Evolutionary conservation across 2,329 filamentous ascomycete genomes (phyloP).

Genomic region (Penicillium sp.): DNA sequence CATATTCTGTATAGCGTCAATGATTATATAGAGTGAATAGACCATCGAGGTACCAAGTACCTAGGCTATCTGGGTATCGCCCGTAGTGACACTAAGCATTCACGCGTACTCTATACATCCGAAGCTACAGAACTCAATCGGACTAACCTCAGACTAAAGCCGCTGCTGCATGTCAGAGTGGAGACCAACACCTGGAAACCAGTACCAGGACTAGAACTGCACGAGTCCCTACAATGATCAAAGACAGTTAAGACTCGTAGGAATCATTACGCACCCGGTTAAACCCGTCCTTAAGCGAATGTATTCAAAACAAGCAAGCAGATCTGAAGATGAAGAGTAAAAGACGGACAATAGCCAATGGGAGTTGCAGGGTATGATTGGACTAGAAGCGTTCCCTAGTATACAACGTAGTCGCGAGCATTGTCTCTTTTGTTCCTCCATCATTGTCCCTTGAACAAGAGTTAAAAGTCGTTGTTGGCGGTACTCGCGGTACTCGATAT

Average conservation of each 20-base stretch:
- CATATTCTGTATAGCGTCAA: constrained; percentile 1
- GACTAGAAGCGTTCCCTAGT: constrained; percentile 10
- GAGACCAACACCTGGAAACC: too few species aligned
- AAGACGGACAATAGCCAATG: constrained; percentile 15
- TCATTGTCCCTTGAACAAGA: background rate
- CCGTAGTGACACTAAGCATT: background rate
- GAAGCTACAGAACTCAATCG: background rate
- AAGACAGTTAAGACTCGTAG: background rate
- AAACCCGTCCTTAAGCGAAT: constrained; percentile 1
- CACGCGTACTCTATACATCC: background rate
- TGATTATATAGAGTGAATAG: constrained; percentile 4
- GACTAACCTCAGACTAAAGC: background rate
- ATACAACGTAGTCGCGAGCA: constrained; percentile 19
- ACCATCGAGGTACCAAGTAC: background rate
- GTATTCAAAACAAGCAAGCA: background rate
- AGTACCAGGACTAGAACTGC: too few species aligned
- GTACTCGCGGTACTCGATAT: background rate
- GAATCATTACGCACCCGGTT: background rate
- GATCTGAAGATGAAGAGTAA: background rate
- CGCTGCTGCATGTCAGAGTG: constrained; percentile 9
- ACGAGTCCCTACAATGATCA: background rate
- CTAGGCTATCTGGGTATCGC: background rate
- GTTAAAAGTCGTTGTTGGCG: background rate
- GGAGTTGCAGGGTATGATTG: constrained; percentile 14
- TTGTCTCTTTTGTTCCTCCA: background rate